Conservation (phyloP, 2,329 filamentous ascomycete genomes). For the Aspergillus quadricinctus region DNA sequence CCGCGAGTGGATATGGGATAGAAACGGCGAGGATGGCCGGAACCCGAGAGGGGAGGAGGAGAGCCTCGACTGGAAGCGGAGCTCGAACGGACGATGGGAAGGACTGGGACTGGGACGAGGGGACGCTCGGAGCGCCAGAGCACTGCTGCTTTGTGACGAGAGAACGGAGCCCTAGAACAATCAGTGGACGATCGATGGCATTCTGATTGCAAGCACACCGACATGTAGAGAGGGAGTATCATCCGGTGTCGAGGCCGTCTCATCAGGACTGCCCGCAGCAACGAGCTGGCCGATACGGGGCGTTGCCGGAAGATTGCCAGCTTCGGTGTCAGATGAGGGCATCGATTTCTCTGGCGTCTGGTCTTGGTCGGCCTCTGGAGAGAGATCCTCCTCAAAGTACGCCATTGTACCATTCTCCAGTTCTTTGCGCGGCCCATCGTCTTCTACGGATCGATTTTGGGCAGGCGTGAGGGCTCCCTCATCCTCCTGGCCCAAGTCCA, state of each 20-base stretch:
- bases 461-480: slow-evolving; percentile 27
- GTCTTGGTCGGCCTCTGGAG: slow-evolving; percentile 22
- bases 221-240: slow-evolving; percentile 82
- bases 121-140: slow-evolving; percentile 65
- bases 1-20: slow-evolving; percentile 71
- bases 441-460: slow-evolving; percentile 23
- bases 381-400: slow-evolving; percentile 24
- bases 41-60: slow-evolving; percentile 58
- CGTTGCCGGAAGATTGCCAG: slow-evolving; percentile 21
- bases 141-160: slow-evolving; percentile 67
- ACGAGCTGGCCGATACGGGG: slow-evolving; percentile 17
- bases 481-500: slow-evolving; percentile 41
- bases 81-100: slow-evolving; percentile 88
- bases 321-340: slow-evolving; percentile 9
- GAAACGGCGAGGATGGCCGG: slow-evolving; percentile 71
- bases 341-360: slow-evolving; percentile 17
- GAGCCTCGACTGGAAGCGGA: slow-evolving; percentile 86
- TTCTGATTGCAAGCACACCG: slow-evolving; percentile 44
- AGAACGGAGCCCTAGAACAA: slow-evolving; percentile 47
- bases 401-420: slow-evolving; percentile 16
- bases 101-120: slow-evolving; percentile 70
- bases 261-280: slow-evolving; percentile 49
- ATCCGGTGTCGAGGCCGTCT: slow-evolving; percentile 72
- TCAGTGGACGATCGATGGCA: slow-evolving; percentile 49
- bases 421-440: slow-evolving; percentile 12